Percentiles rank a stretch among this genome's conserved stretches.
phyloP scores from a whole-genome alignment of 768 basidiomycete species.

The Rhizopogon rudus region DNA sequence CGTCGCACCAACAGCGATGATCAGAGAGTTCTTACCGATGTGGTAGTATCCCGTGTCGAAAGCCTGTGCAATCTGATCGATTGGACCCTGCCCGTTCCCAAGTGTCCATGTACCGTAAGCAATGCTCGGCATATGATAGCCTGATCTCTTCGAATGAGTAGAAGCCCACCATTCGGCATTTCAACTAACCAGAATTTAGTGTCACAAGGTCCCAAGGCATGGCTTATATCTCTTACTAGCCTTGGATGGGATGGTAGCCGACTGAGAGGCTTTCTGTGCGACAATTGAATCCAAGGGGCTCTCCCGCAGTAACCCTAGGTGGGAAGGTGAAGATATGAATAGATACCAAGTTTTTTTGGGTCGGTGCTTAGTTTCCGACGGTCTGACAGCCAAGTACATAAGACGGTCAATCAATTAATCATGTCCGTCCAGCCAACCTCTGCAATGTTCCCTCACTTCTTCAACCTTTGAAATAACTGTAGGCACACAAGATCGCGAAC shows the following conservation, averaged over 20 bases:
- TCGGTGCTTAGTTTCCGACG: too few relatives aligned
- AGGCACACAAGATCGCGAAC: too few relatives aligned
- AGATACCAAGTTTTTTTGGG: background rate
- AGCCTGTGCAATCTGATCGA: conserved; percentile 57
- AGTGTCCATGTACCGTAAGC: conserved; percentile 65
- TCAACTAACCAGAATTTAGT: conserved; percentile 51
- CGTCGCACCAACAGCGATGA: background rate
- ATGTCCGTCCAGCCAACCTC: background rate
- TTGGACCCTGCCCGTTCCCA: conserved; percentile 49
- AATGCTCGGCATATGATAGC: conserved; percentile 40
- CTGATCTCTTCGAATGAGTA: conserved; percentile 20
- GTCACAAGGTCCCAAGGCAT: conserved; percentile 62
- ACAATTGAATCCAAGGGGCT: background rate
- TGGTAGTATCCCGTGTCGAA: conserved; percentile 58
- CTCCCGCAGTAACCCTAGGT: background rate
- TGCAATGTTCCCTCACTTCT: too few relatives aligned
- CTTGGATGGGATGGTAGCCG: background rate
- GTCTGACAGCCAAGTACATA: background rate
- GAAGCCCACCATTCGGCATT: background rate
- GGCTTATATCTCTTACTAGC: background rate
- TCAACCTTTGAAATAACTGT: too few relatives aligned
- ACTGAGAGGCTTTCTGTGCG: background rate
- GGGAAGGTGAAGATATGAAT: background rate
- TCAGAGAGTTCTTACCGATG: conserved; percentile 38
- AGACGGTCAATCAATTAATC: background rate